Base-by-base conservation (phyloP, 257 asterid genomes). In the Craterostigma plantagineum region DNA sequence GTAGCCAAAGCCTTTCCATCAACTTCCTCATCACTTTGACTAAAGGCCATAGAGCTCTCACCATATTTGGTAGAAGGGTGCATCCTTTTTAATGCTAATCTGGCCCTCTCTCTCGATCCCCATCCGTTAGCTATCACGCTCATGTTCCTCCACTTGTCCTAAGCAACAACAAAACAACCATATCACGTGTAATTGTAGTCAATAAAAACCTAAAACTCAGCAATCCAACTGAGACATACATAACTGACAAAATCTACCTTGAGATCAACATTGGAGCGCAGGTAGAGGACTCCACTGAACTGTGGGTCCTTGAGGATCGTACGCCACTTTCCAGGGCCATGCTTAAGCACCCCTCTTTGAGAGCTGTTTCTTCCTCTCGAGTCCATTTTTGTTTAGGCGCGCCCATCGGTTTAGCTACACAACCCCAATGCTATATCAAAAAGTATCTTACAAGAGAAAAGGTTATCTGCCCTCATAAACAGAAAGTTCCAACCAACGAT, bases 91-190 rank as follows among this genome's bases (percentile, higher is more conserved):
- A 81, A 70, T 38, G 87, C 74, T 63, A 81, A 46, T 69, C 72
- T 73, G 35, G 82, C 69, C 72, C 82, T 77, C 62, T 78, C 94
- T 40, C 94, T 64, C 30, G 97, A 86, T 4, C 92, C 92, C 92
- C 79, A 76, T 37, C 94, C 94, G 39, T 76, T 87, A 12, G 91
- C 85, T 90, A 87, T 87, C 44, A 87, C 95, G 61, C 90, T 87
- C 92, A 87, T 73, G 71, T 87, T 87, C 77, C 95, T 71, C 98
- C 98, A 87, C 63, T 87, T 87, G 58, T 87, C 98, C 98, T 87
- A 55, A 53, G 51, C 53, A 56, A 38, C 56, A 39, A 4, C 1
- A 61, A 18, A 3, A 39, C 16, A 23, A 23, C 6, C 30, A 23
- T 6, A 23, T 23, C 30, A 23, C 30, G 30, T 23, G 30, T 23